Evolutionary conservation across 108 stramenopile species (phyloP), one percentile per base, ranked within the genome.

Genomic region (Nitzschia sp.): DNA sequence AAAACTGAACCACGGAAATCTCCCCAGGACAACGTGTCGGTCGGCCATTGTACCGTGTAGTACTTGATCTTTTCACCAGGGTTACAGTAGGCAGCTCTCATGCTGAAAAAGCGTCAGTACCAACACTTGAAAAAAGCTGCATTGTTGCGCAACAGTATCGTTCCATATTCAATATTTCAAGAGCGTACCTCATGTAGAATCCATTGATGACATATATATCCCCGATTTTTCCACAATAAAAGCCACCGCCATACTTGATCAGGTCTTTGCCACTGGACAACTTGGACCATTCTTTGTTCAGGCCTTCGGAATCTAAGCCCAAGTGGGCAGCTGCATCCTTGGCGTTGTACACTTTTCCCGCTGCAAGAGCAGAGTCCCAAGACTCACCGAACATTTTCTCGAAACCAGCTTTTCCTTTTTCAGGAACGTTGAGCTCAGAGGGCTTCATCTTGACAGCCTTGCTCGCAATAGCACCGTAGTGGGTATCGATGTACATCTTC

Each of bases 181-280:
- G n/a, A n/a, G 26, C 5, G 45, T 34, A 58, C 57, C 57, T 58
- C 91, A 95, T 92, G 80, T 89, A 92, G 82, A 95, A 95, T 64
- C 85, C 94, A 79, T 95, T 95, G 78, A 95, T 88, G 50, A 89
- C 82, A 65, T 92, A 95, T 56, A 93, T 77, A 45, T 68, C 62
- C 53, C 81, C 69, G 38, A 74, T 84, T 55, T 87, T 86, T 28
- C 94, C 94, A 63, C 88, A 89, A 78, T 95, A 95, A 58, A 92
- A 93, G 66, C 94, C 94, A 52, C 94, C 94, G 36, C 94, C 94
- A 54, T 93, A 88, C 69, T 95, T 95, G 56, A 95, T 93, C 8
- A 70, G 83, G 54, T 62, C 54, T 63, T 71, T 80, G 53, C 88
- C 92, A 86, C 48, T 80, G 71, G 38, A 73, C 11, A 76, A 45